Base-by-base conservation (phyloP, 2,329 filamentous ascomycete genomes). In the Bipolaris cookei region DNA sequence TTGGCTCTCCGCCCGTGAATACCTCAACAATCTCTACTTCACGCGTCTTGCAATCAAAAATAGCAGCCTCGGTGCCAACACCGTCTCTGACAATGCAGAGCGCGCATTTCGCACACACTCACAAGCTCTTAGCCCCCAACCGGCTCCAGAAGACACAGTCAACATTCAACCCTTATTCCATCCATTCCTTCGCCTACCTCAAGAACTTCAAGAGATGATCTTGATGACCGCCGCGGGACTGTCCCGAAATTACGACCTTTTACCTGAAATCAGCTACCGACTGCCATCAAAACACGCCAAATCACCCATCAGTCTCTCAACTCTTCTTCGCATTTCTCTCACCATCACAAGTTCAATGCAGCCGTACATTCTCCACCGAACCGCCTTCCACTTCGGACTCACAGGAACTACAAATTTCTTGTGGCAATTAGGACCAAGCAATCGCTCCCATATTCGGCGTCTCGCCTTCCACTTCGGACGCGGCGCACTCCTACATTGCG, bases 121-220 rank as follows among this genome's bases (percentile, higher is more conserved):
- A 2, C 44, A 43, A 38, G 21, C 37, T 2, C 51, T 63, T 7
- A 60, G 55, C 6, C 51, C 57, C 7, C 46, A 44, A 11, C 52
- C 53, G 6, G 35, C 48, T 2, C 38, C 35, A 18, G 64, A 60
- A 30, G 65, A 70, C 25, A 62, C 52, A 4, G 60, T 74, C 44
- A 48, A 45, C 6, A 66, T 75, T n/a, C 62, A 67, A 2, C 71
- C 70, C 1, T 54, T 71, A 4, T 75, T 75, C 48, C 67, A 62
- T 13, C 64, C 59, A 6, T 75, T 74, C 48, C 39, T 53, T 1
- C 59, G 54, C 16, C 57, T 75, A 0, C 70, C 72, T 1, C 54
- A 61, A 3, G 72, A 75, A 41, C 54, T 75, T 7, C 71, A 73
- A 53, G 68, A 75, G 13, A 57, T 66, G 51, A 67, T 74, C 8